Base-by-base conservation (phyloP, 1,284 basidiomycete genomes). In the Farysia itapuensis region DNA sequence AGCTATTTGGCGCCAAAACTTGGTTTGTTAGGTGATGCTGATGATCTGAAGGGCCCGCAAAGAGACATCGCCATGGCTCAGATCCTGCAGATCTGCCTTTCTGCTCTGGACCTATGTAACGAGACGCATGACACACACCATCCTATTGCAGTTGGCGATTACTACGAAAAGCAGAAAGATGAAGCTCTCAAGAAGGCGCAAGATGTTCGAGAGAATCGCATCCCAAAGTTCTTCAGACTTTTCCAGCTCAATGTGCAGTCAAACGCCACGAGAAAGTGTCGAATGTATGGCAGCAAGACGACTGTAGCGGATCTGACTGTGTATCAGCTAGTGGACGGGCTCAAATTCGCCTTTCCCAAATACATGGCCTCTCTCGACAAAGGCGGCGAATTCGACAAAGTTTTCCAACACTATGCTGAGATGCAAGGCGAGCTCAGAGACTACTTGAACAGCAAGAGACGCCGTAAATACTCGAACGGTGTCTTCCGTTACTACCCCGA, bases 331-430 rank as follows among this genome's bases (percentile, higher is more conserved):
- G 9, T 79, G 2, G 68, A 73, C 15, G 79, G 81, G 33, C 50
- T 82, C n/a, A 44, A 69, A 15, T 81, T 77, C 56, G 81, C 82
- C 16, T 83, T 82, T 70, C 82, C 82, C 4, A 77, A 70, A 25
- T 75, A 78, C 12, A 64, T 80, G 58, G 59, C 42, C 5, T 66
- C 72, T 20, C 35, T 81, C 12, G 35, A 60, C 29, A 47, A 61
- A n/a, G 28, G 31, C 4, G 43, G 28, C 29, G 61, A 77, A 37
- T 81, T 79, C 61, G 61, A 72, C 4, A 57, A 72, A 12, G 26
- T 77, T 20, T 61, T 64, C 16, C 41, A 32, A 7, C 63, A 74
- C 15, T 50, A 73, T 35, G 30, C 54, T 23, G 47, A 54, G 13
- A 48, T 79, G 6, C 7, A 9, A 8, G 21, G 41, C 1, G 77